Percentiles rank a stretch among this genome's conserved stretches.
Conservation (phyloP, 2,329 filamentous ascomycete genomes). For the Pseudocercospora cruenta region DNA sequence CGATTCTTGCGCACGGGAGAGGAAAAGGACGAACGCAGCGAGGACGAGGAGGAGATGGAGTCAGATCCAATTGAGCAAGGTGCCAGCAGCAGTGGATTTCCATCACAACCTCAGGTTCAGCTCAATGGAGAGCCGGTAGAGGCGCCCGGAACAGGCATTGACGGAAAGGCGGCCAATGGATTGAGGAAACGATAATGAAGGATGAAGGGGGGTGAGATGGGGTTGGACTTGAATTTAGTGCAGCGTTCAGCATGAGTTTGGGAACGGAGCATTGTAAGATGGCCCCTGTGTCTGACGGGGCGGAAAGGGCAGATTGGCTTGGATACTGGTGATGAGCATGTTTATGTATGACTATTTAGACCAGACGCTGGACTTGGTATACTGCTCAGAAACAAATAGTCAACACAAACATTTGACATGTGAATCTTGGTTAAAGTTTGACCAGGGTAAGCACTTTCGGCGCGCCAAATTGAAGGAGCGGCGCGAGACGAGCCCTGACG, state of each 20-base stretch:
- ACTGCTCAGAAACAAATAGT: not conserved
- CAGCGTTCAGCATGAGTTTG: conserved; percentile 14
- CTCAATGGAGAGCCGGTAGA: conserved; percentile 28
- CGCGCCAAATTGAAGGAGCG: not conserved
- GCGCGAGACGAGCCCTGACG: conserved; percentile 1
- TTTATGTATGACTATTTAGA: not conserved
- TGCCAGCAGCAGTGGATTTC: conserved; percentile 10
- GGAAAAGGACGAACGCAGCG: conserved; percentile 72
- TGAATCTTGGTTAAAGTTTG: not conserved
- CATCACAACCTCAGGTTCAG: conserved; percentile 22
- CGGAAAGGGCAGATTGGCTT: not conserved
- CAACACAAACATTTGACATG: not conserved
- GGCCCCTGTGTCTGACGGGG: not conserved
- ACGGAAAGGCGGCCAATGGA: conserved; percentile 14
- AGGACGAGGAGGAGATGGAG: conserved; percentile 56
- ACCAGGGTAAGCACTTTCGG: not conserved
- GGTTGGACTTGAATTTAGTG: conserved; percentile 8
- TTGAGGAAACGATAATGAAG: conserved; percentile 19
- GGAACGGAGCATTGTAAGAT: not conserved
- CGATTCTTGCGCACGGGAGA: conserved; percentile 66
- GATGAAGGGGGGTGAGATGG: not conserved
- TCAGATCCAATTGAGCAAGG: not conserved
- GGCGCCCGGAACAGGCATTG: conserved; percentile 21
- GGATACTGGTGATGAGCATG: not conserved
- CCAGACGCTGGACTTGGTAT: not conserved